These are phyloP conservation scores for Hysterangium stoloniferum DNA, from an alignment of 768 basidiomycete genomes.

Conservation along the genomic window DNA sequence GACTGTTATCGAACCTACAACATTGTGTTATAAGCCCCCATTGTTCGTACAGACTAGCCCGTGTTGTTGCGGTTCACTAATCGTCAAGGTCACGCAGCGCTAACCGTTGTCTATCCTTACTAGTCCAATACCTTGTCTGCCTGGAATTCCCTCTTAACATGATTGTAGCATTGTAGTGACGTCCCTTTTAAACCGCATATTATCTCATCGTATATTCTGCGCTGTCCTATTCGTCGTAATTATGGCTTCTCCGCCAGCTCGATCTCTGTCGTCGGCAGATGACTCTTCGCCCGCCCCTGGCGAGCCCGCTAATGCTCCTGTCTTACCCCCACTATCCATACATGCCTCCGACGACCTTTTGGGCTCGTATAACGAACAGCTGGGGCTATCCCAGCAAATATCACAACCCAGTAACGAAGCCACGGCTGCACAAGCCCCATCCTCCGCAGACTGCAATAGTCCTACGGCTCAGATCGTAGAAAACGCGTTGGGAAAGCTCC, in stretches of 20 bases:
- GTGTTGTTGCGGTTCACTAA: no score
- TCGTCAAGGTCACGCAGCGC: constrained; percentile 3
- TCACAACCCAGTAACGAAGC: neutral
- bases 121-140: neutral
- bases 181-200: neutral
- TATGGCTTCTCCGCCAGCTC: neutral
- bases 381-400: neutral
- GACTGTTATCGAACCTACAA: no score
- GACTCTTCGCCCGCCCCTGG: neutral
- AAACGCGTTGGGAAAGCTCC: neutral
- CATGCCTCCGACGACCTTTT: neutral
- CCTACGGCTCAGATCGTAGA: neutral
- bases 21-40: no score
- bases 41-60: no score
- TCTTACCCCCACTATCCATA: neutral
- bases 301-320: neutral
- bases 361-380: neutral
- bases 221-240: neutral
- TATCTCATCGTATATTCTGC: no score
- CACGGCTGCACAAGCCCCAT: neutral
- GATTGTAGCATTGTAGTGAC: constrained; percentile 3
- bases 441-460: neutral
- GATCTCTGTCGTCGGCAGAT: neutral
- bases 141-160: no score
- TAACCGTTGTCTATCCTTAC: neutral